Evolutionary conservation across 768 basidiomycete genomes (phyloP).

Genomic region (Lactarius evosmus): DNA sequence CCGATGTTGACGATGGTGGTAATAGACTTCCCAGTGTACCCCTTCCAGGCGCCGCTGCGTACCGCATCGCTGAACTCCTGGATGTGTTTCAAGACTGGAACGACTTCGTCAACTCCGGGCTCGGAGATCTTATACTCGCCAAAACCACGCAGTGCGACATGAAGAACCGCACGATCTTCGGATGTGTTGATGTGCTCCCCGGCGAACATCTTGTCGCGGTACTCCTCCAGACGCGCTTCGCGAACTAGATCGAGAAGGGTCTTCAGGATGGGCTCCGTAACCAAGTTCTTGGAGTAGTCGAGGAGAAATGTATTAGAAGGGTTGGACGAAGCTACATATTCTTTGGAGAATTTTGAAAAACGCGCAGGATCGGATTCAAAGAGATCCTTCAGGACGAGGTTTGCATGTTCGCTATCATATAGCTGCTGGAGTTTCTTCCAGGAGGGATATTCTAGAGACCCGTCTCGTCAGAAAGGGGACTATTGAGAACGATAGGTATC

Average conservation of each 20-base stretch:
- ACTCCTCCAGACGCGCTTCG: constrained; percentile 82
- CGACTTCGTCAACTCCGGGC: constrained; percentile 78
- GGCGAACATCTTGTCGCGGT: constrained; percentile 89
- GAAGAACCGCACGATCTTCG: constrained; percentile 94
- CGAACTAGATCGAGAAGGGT: constrained; percentile 75
- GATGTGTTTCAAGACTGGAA: constrained; percentile 83
- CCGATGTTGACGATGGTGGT: constrained; percentile 97
- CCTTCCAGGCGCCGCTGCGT: constrained; percentile 88
- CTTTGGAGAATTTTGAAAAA: constrained; percentile 79
- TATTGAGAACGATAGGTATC: constrained; percentile 4
- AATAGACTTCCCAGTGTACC: constrained; percentile 95
- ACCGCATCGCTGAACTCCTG: constrained; percentile 83
- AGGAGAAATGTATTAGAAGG: constrained; percentile 78
- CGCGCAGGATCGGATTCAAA: constrained; percentile 86
- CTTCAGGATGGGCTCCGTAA: constrained; percentile 79
- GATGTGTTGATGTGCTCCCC: constrained; percentile 99
- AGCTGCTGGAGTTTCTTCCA: constrained; percentile 90
- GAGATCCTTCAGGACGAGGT: constrained; percentile 86
- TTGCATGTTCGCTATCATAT: constrained; percentile 67
- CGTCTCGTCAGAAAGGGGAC: background rate
- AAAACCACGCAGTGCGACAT: constrained; percentile 84
- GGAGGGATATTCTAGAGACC: constrained; percentile 66
- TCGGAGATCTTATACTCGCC: constrained; percentile 80
- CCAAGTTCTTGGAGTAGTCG: constrained; percentile 96
- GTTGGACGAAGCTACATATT: constrained; percentile 65